These are phyloP conservation scores for Pseudocercospora macadamiae DNA, from an alignment of 2,329 filamentous ascomycete species.

Conservation along the genomic window DNA sequence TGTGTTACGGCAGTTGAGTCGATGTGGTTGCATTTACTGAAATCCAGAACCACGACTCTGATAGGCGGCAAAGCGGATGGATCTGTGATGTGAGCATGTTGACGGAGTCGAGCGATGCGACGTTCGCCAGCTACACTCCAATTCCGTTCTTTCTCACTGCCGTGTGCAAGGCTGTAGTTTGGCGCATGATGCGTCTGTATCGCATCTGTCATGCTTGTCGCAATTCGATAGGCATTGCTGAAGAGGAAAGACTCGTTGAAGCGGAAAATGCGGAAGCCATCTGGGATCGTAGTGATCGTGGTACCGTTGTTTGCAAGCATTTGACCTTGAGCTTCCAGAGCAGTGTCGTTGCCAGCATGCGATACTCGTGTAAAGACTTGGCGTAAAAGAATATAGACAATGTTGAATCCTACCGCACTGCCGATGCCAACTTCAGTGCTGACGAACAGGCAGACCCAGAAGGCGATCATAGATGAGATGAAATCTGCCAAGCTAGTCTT, in stretches of 20 bases:
- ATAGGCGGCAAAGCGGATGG: constrained; percentile 43
- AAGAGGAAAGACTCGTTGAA: constrained; percentile 64
- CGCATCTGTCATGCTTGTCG: constrained; percentile 53
- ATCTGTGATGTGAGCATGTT: constrained; percentile 41
- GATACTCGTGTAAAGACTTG: constrained; percentile 57
- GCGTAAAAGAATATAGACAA: constrained; percentile 58
- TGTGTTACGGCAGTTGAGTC: constrained; percentile 58
- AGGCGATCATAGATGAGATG: constrained; percentile 63
- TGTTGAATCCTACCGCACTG: constrained; percentile 55
- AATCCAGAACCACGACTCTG: constrained; percentile 56
- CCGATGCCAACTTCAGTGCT: constrained; percentile 64
- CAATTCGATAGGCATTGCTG: constrained; percentile 61
- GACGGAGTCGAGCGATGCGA: constrained; percentile 52
- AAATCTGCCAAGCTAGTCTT: constrained; percentile 67
- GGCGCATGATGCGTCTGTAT: constrained; percentile 53
- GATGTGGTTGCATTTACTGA: constrained; percentile 55
- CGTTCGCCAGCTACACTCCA: constrained; percentile 60
- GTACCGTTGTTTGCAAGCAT: constrained; percentile 14
- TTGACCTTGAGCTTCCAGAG: constrained; percentile 21
- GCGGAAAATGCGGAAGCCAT: constrained; percentile 59
- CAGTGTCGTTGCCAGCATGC: constrained; percentile 23
- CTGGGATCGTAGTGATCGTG: constrained; percentile 35
- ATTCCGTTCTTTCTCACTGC: constrained; percentile 47
- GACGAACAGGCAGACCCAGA: constrained; percentile 66
- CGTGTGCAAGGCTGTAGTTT: constrained; percentile 42